Conservation (phyloP, 208 protist species). For the Trypanosoma theileri region DNA sequence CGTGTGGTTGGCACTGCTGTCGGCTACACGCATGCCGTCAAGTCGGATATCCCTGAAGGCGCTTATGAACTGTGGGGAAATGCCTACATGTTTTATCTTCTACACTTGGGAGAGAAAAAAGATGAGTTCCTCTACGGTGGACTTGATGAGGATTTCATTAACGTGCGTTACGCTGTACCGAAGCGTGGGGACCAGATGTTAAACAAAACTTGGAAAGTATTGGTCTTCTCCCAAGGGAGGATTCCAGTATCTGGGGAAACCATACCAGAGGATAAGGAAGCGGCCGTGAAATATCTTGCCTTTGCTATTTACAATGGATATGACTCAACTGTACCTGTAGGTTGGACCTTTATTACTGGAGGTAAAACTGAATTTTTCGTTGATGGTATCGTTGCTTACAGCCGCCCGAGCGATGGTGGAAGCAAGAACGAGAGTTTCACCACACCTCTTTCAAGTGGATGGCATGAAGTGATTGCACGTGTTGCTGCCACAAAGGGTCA, state of each 20-base stretch:
- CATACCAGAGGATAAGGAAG: constrained; percentile 10
- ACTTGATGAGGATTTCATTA: constrained; percentile 16
- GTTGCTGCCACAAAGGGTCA: constrained; percentile 10
- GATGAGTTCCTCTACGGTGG: constrained; percentile 14
- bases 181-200: not conserved
- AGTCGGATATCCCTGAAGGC: not conserved
- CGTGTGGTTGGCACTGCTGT: constrained; percentile 19
- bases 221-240: constrained; percentile 1
- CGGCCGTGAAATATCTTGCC: constrained; percentile 22
- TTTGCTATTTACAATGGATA: constrained; percentile 18
- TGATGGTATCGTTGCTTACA: constrained; percentile 6
- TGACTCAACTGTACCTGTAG: not conserved
- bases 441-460: constrained; percentile 8
- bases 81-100: constrained; percentile 2
- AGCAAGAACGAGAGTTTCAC: constrained; percentile 8
- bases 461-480: constrained; percentile 15
- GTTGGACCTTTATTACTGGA: constrained; percentile 15
- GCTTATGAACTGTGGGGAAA: constrained; percentile 11
- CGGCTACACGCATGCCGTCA: constrained; percentile 6
- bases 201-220: constrained; percentile 2
- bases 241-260: constrained; percentile 5
- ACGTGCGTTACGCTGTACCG: constrained; percentile 2
- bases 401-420: not conserved
- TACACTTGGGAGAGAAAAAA: constrained; percentile 1
- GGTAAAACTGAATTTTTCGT: constrained; percentile 20